Evolutionary conservation across 257 asterid species (phyloP).

Genomic region (Penstemon davidsonii): DNA sequence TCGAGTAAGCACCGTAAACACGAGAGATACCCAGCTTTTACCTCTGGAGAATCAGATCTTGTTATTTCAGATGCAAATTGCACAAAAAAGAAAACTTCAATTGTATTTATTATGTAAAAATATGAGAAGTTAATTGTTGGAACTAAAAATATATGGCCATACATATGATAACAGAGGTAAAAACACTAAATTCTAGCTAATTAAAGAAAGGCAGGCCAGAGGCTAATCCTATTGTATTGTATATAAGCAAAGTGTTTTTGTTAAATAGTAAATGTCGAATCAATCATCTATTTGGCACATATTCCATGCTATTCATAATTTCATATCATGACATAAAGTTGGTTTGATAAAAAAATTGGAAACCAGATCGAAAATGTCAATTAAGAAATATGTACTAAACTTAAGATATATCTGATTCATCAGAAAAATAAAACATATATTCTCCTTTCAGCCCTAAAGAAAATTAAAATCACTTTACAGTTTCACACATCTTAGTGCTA

Average conservation of each 20-base stretch:
- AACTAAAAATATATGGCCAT: not conserved
- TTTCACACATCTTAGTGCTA: not conserved
- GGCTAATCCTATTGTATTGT: too few species aligned
- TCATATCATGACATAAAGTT: too few species aligned
- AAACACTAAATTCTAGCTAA: too few species aligned
- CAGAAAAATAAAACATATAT: too few species aligned
- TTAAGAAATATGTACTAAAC: not conserved
- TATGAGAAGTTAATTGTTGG: not conserved
- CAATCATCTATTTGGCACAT: too few species aligned
- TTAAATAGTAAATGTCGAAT: too few species aligned
- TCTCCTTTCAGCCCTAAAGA: too few species aligned
- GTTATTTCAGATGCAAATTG: slow-evolving; percentile 53
- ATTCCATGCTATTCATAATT: too few species aligned
- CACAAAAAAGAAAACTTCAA: slow-evolving; percentile 24
- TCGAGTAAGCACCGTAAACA: slow-evolving; percentile 52
- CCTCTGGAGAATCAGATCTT: slow-evolving; percentile 44
- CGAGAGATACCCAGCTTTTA: slow-evolving; percentile 63
- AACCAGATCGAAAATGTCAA: not conserved
- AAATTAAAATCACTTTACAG: not conserved
- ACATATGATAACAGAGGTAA: too few species aligned
- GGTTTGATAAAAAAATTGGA: too few species aligned
- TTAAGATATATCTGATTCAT: not conserved
- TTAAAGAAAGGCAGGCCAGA: too few species aligned
- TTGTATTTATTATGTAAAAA: not conserved
- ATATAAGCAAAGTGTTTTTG: too few species aligned